phyloP scores from a whole-genome alignment of 495 filamentous ascomycete species.

The Cairneyella variabilis region DNA sequence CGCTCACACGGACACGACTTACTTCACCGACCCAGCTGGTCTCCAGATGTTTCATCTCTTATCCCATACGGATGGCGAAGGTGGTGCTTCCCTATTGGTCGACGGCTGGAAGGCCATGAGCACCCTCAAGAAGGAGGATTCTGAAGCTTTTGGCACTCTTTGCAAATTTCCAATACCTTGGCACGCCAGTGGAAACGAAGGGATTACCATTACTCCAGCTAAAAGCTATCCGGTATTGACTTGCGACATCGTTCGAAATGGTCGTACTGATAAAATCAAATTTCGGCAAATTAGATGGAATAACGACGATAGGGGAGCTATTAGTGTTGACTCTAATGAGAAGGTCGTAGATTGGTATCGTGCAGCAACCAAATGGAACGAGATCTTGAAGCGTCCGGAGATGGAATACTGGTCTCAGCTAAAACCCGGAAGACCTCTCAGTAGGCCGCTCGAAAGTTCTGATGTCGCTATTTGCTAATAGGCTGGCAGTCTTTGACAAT shows the following conservation, averaged over 20 bases:
- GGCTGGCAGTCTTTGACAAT: constrained; percentile 76
- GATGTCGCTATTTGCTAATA: constrained; percentile 9
- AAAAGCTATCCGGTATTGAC: constrained; percentile 65
- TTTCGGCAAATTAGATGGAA: constrained; percentile 84
- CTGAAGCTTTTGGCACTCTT: constrained; percentile 49
- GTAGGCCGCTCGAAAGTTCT: constrained; percentile 42
- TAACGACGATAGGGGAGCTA: constrained; percentile 73
- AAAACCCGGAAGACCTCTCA: constrained; percentile 69
- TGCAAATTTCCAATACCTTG: constrained; percentile 50
- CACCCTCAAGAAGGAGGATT: constrained; percentile 45
- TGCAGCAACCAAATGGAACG: constrained; percentile 64
- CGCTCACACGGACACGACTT: constrained; percentile 89
- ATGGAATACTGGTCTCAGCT: constrained; percentile 73
- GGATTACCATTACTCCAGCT: constrained; percentile 70
- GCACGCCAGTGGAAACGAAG: constrained; percentile 83
- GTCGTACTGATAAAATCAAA: constrained; percentile 15
- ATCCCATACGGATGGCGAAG: constrained; percentile 61
- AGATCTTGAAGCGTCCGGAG: constrained; percentile 49
- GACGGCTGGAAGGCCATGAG: constrained; percentile 76
- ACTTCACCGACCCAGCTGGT: constrained; percentile 86
- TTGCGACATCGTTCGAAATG: constrained; percentile 36
- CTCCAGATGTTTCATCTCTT: constrained; percentile 89
- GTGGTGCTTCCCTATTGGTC: constrained; percentile 73
- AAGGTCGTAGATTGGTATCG: constrained; percentile 81
- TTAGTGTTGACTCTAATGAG: constrained; percentile 37